Evolutionary conservation across 2,329 filamentous ascomycete genomes (phyloP).

Genomic region (Dactylellina cionopaga): DNA sequence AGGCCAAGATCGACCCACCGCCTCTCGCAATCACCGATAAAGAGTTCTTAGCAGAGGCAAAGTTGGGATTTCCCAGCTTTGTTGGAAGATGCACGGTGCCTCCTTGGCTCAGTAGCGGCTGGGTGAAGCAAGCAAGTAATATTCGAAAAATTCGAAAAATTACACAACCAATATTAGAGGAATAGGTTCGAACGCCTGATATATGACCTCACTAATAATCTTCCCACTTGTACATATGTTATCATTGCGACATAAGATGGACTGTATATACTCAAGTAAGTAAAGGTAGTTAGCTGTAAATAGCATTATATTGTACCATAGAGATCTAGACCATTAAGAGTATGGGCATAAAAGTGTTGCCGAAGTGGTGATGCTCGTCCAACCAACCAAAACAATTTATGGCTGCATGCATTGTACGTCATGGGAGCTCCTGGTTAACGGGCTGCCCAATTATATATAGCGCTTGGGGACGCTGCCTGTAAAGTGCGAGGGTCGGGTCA

Average conservation of each 20-base stretch:
- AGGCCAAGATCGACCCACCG: slow-evolving; percentile 42
- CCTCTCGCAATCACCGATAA: slow-evolving; percentile 40
- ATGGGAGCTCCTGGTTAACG: slow-evolving; percentile 49
- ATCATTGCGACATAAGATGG: no score
- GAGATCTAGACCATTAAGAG: no score
- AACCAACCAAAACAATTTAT: slow-evolving; percentile 33
- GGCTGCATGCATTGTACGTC: slow-evolving; percentile 51
- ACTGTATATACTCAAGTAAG: no score
- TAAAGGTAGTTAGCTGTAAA: no score
- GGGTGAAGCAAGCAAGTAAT: not conserved
- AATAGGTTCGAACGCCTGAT: not conserved
- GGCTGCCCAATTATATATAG: slow-evolving; percentile 26
- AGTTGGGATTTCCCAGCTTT: slow-evolving; percentile 42
- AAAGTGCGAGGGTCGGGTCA: slow-evolving; percentile 17
- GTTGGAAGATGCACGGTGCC: slow-evolving; percentile 45
- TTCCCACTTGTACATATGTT: no score
- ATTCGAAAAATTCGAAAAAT: not conserved
- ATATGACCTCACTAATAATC: no score
- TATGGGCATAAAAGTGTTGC: slow-evolving; percentile 20
- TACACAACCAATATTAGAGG: not conserved
- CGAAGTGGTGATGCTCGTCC: slow-evolving; percentile 12
- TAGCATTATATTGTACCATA: no score
- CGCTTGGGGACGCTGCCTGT: slow-evolving; percentile 4
- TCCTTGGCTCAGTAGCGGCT: slow-evolving; percentile 33
- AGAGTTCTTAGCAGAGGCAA: slow-evolving; percentile 38